These are phyloP conservation scores for Venturia effusa DNA, from an alignment of 2,329 filamentous ascomycete species.

Conservation along the genomic window DNA sequence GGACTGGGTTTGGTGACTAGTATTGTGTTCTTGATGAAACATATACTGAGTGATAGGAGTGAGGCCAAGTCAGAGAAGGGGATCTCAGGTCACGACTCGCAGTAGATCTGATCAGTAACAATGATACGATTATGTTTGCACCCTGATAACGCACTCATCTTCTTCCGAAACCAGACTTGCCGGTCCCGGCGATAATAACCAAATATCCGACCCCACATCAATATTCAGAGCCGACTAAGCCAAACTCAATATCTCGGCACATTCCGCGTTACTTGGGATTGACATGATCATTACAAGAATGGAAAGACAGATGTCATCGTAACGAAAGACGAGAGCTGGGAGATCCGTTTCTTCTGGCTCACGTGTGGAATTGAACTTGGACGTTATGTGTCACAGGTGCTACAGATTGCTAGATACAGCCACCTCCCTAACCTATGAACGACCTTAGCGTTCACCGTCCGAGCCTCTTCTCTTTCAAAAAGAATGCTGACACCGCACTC, in stretches of 20 bases:
- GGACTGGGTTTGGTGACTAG: constrained; percentile 12
- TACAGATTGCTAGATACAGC: background rate
- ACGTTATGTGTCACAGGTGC: too few relatives aligned
- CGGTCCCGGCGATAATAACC: too few relatives aligned
- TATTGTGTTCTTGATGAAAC: background rate
- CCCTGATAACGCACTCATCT: background rate
- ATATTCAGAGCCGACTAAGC: too few relatives aligned
- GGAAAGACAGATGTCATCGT: too few relatives aligned
- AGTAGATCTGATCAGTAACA: background rate
- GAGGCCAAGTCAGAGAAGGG: background rate
- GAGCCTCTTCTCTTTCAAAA: constrained; percentile 32
- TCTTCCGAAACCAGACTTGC: too few relatives aligned
- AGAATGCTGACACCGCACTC: constrained; percentile 34
- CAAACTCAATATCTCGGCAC: too few relatives aligned
- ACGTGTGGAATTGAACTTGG: background rate
- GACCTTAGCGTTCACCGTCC: background rate
- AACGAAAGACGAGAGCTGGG: too few relatives aligned
- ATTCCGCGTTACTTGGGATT: too few relatives aligned
- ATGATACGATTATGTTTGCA: background rate
- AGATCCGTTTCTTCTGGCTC: too few relatives aligned
- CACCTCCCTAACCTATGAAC: background rate
- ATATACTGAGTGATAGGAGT: background rate
- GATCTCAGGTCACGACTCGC: background rate
- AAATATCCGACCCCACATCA: too few relatives aligned
- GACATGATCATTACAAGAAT: too few relatives aligned